These are phyloP conservation scores for Pythium phragmitis DNA, from an alignment of 352 stramenopile genomes.

Conservation along the genomic window DNA sequence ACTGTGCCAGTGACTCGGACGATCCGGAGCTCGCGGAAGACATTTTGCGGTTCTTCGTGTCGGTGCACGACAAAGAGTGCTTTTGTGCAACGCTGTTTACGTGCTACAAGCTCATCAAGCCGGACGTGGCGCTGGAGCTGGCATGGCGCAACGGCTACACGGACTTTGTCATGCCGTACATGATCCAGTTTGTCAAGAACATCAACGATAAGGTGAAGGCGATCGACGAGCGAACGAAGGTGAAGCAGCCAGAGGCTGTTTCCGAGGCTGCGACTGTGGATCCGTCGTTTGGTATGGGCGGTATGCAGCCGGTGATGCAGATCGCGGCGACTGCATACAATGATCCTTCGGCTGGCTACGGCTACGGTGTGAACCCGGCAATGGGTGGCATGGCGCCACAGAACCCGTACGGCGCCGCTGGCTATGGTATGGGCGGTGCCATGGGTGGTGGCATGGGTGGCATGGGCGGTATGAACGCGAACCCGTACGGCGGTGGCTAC, in stretches of 20 bases:
- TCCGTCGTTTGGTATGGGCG: conserved; percentile 71
- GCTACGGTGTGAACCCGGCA: conserved; percentile 35
- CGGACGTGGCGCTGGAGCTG: conserved; percentile 98
- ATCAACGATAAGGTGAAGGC: conserved; percentile 93
- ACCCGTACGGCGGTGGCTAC: conserved; percentile 36
- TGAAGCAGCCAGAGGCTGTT: conserved; percentile 69
- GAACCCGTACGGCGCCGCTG: conserved; percentile 56
- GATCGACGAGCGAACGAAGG: conserved; percentile 89
- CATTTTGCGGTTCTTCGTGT: conserved; percentile 99
- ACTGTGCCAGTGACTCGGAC: conserved; percentile 96
- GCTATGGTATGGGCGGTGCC: conserved; percentile 43
- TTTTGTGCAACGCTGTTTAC: conserved; percentile 99
- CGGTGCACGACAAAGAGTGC: conserved; percentile 98
- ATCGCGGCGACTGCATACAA: conserved; percentile 86
- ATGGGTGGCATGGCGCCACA: conserved; percentile 41
- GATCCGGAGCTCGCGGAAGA: conserved; percentile 96
- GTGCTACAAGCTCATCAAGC: conserved; percentile 98
- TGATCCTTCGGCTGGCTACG: conserved; percentile 53
- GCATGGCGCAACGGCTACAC: conserved; percentile 99
- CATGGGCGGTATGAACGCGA: conserved; percentile 37
- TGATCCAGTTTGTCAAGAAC: conserved; percentile 99
- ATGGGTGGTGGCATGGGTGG: conserved; percentile 43
- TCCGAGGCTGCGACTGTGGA: conserved; percentile 57
- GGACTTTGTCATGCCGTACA: conserved; percentile 99
- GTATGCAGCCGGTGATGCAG: conserved; percentile 76